These are phyloP conservation scores for Marasmius oreades DNA, from an alignment of 1,284 basidiomycete genomes.

Conservation along the genomic window DNA sequence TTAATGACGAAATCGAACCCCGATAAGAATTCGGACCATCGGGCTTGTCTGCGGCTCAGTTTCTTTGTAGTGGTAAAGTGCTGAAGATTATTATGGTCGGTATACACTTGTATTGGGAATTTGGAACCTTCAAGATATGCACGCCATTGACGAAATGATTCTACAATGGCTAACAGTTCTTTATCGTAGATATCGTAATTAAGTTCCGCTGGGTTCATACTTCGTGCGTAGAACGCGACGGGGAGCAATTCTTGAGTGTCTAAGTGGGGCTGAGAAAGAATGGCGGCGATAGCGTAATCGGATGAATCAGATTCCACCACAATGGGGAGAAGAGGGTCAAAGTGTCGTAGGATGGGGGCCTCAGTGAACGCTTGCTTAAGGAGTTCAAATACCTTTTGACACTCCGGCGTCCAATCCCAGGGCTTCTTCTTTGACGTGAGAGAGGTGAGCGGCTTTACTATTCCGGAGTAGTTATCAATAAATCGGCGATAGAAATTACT, in stretches of 20 bases:
- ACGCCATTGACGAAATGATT: conserved; percentile 23
- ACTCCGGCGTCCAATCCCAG: conserved; percentile 2
- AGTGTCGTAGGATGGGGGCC: conserved; percentile 5
- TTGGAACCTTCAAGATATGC: conserved; percentile 23
- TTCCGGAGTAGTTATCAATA: no score
- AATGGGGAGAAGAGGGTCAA: conserved; percentile 29
- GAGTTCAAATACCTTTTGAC: conserved; percentile 6
- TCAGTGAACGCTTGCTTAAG: conserved; percentile 10
- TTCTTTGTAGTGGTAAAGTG: conserved; percentile 15
- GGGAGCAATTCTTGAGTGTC: neutral
- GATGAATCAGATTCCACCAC: conserved; percentile 21
- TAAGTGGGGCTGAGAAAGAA: neutral
- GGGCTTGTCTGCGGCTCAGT: neutral
- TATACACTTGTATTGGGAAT: conserved; percentile 17
- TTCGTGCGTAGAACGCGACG: conserved; percentile 4
- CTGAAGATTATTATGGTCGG: conserved; percentile 28
- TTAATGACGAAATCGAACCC: neutral
- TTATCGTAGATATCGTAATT: no score
- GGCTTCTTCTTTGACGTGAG: conserved; percentile 7
- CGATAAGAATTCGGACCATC: no score
- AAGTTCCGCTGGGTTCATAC: conserved; percentile 1
- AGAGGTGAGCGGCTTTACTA: no score
- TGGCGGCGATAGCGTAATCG: conserved; percentile 14
- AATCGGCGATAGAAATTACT: no score
- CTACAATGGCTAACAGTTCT: conserved; percentile 4